These are phyloP conservation scores for Aureobasidium sp. DNA, from an alignment of 2,329 filamentous ascomycete species.

Conservation along the genomic window DNA sequence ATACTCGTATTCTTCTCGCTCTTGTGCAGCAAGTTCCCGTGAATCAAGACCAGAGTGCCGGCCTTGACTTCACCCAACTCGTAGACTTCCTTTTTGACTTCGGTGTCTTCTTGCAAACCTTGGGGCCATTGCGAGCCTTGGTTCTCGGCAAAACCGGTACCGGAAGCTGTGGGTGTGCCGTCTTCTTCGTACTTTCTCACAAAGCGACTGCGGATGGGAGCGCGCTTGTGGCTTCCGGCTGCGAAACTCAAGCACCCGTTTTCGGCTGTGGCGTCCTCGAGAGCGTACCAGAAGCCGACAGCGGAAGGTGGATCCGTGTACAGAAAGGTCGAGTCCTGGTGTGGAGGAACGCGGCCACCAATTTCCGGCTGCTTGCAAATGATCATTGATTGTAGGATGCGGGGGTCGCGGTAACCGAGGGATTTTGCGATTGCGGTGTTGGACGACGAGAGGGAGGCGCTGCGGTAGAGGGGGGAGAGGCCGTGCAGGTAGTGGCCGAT, in stretches of 20 bases:
- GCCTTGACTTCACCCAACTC: slow-evolving; percentile 81
- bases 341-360: slow-evolving; percentile 78
- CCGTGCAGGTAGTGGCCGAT: slow-evolving; percentile 44
- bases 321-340: slow-evolving; percentile 87
- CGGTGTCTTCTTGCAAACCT: slow-evolving; percentile 31
- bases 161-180: slow-evolving; percentile 42
- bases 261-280: slow-evolving; percentile 77
- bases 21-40: slow-evolving; percentile 93
- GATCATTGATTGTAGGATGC: slow-evolving; percentile 86
- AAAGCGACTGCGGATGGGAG: slow-evolving; percentile 62
- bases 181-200: slow-evolving; percentile 50
- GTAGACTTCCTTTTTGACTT: slow-evolving; percentile 50
- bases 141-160: slow-evolving; percentile 51
- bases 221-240: slow-evolving; percentile 68
- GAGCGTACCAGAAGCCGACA: slow-evolving; percentile 93
- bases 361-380: slow-evolving; percentile 99
- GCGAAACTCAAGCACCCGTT: slow-evolving; percentile 89
- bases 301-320: slow-evolving; percentile 84
- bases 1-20: slow-evolving; percentile 83
- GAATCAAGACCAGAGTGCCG: slow-evolving; percentile 83
- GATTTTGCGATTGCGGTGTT: slow-evolving; percentile 58
- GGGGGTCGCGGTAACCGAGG: slow-evolving; percentile 67
- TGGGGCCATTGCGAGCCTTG: slow-evolving; percentile 46
- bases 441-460: slow-evolving; percentile 42
- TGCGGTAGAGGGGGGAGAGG: slow-evolving; percentile 39